Evolutionary conservation across 2,329 filamentous ascomycete genomes (phyloP), one percentile per base, ranked within the genome.

Genomic region (Pseudogymnoascus sp.): DNA sequence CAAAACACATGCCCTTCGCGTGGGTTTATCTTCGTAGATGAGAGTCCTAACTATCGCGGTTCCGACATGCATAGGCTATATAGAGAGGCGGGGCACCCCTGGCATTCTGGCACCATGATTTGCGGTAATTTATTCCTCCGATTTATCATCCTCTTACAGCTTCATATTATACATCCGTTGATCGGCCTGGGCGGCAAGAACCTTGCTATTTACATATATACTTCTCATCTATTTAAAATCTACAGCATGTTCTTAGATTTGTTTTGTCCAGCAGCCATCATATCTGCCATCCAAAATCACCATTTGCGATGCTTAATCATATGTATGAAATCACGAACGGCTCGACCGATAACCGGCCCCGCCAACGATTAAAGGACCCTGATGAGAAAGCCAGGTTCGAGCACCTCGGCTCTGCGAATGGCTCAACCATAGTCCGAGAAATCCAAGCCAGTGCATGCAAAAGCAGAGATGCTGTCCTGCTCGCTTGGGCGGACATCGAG

Each of bases 161-260:
- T 56, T 56, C 50, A 56, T 56, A 56, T 56, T 56, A 56, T 56
- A 56, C 50, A 56, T 56, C 50, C 28, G 50, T 56, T 7, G 28
- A 33, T 56, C 50, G 50, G 50, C 26, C 46, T 33, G 50, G n/a
- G 16, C 50, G 50, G 50, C 28, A 56, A 10, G 50, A 33, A 19
- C 50, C 50, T 14, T 56, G 50, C 33, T 33, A 6, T 33, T 33
- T 56, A 56, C 19, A 56, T 56, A 56, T 33, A 33, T 10, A 22
- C 26, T 56, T 56, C 26, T 56, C 50, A 56, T 33, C 2, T 28
- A 16, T 53, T 3, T 2, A 28, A 53, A 16, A 16, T 53, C 6
- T 33, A 6, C n/a, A 22, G 16, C 50, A 19, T 33, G 50, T 56
- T 22, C n/a, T 12, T 56, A 2, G n/a, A 56, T 22, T 56, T 6